These are phyloP conservation scores for Musa balbisiana DNA, from an alignment of 202 grass and related monocot genomes.

Conservation along the genomic window DNA sequence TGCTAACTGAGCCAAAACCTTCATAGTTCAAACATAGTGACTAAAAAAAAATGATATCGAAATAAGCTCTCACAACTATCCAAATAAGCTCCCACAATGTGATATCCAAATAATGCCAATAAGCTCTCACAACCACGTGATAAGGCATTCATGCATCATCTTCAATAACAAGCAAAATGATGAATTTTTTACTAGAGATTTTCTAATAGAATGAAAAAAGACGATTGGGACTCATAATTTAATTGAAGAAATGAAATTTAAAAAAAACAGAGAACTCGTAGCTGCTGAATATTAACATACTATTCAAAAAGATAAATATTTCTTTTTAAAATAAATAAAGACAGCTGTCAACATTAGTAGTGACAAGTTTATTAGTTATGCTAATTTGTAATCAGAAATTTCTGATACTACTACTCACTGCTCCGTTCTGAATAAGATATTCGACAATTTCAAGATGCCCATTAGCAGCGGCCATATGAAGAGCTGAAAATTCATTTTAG, in stretches of 20 bases:
- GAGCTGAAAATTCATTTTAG: conserved; percentile 36
- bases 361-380: background rate
- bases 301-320: background rate
- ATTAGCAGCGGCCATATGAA: conserved; percentile 96
- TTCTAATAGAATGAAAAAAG: too few species aligned
- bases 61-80: too few species aligned
- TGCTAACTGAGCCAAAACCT: too few species aligned
- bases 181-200: too few species aligned
- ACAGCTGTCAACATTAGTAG: too few species aligned
- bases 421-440: conserved; percentile 80
- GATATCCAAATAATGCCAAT: too few species aligned
- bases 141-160: background rate
- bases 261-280: background rate
- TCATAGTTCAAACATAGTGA: too few species aligned
- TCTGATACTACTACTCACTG: conserved; percentile 30
- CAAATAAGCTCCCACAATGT: too few species aligned
- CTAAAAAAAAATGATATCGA: too few species aligned
- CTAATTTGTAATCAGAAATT: background rate
- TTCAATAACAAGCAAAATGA: background rate
- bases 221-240: too few species aligned
- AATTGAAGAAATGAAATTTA: too few species aligned
- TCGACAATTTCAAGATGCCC: conserved; percentile 76
- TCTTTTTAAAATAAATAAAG: background rate
- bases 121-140: too few species aligned
- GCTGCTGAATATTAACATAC: background rate